Evolutionary conservation across 129 eudicot species (phyloP).

Genomic region (Flaveria bidentis): DNA sequence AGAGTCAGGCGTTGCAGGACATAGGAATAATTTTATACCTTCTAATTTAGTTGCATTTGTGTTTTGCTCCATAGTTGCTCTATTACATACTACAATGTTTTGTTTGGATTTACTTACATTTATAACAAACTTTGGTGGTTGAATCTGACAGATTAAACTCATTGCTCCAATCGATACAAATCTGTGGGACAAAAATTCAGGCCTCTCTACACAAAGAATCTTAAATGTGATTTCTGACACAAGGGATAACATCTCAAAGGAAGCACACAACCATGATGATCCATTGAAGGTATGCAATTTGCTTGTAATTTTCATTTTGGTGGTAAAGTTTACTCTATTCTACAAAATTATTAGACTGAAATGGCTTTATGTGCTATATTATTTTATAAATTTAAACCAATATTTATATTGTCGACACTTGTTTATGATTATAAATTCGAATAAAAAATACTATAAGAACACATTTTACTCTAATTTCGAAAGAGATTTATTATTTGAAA

Average conservation of each 20-base stretch:
- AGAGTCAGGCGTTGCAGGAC: conserved; percentile 13
- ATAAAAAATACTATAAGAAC: neutral
- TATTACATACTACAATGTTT: no score
- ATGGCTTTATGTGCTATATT: neutral
- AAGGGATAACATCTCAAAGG: conserved; percentile 19
- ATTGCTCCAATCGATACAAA: conserved; percentile 28
- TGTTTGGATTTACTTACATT: conserved; percentile 4
- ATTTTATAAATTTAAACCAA: no score
- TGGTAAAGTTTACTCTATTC: neutral
- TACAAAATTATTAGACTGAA: neutral
- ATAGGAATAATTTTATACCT: neutral
- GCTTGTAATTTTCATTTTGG: conserved; percentile 7
- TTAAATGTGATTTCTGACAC: conserved; percentile 30
- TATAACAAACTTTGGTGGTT: conserved; percentile 16
- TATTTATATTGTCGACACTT: neutral
- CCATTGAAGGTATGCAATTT: conserved; percentile 43
- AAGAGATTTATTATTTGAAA: neutral
- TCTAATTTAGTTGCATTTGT: conserved; percentile 10
- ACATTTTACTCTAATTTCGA: neutral
- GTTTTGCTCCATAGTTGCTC: neutral
- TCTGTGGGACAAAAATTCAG: conserved; percentile 32
- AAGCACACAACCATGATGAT: conserved; percentile 30
- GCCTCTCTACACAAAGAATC: conserved; percentile 28
- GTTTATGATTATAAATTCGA: neutral
- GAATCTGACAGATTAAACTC: conserved; percentile 48